Conservation (phyloP, 2,329 filamentous ascomycete genomes). For the Parastagonospora avenae region DNA sequence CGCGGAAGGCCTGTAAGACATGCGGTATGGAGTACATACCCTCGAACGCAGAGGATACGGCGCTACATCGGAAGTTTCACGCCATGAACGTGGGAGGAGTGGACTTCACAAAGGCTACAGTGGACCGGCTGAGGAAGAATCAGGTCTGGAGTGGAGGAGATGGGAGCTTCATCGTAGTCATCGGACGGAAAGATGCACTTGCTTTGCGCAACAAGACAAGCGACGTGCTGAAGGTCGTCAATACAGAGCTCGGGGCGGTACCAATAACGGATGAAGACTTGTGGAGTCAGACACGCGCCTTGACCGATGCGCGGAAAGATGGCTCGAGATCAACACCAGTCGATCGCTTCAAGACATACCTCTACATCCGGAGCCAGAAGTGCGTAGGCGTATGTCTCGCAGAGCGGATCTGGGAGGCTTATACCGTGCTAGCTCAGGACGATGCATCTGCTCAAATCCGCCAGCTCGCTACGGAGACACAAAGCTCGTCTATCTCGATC, state of each 20-base stretch:
- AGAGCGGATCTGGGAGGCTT: slow-evolving; percentile 65
- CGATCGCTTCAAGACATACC: slow-evolving; percentile 63
- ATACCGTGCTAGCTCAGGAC: slow-evolving; percentile 51
- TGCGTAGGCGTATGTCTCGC: slow-evolving; percentile 67
- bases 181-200: slow-evolving; percentile 60
- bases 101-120: slow-evolving; percentile 64
- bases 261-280: slow-evolving; percentile 62
- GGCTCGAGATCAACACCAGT: slow-evolving; percentile 31
- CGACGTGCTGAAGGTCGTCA: slow-evolving; percentile 63
- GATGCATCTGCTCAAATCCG: slow-evolving; percentile 21
- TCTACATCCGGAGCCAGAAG: slow-evolving; percentile 65
- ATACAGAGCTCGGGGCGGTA: slow-evolving; percentile 65
- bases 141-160: slow-evolving; percentile 55
- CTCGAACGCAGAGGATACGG: slow-evolving; percentile 65
- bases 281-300: slow-evolving; percentile 56
- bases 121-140: slow-evolving; percentile 57
- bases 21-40: slow-evolving; percentile 72
- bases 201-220: slow-evolving; percentile 61
- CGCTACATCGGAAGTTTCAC: slow-evolving; percentile 68
- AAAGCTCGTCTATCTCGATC: slow-evolving; percentile 50
- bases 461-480: slow-evolving; percentile 15
- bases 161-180: slow-evolving; percentile 60
- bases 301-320: slow-evolving; percentile 9
- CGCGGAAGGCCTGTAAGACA: slow-evolving; percentile 61
- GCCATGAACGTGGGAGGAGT: slow-evolving; percentile 65